Conservation (phyloP, 441 rosid species). For the Kokia cookei region DNA sequence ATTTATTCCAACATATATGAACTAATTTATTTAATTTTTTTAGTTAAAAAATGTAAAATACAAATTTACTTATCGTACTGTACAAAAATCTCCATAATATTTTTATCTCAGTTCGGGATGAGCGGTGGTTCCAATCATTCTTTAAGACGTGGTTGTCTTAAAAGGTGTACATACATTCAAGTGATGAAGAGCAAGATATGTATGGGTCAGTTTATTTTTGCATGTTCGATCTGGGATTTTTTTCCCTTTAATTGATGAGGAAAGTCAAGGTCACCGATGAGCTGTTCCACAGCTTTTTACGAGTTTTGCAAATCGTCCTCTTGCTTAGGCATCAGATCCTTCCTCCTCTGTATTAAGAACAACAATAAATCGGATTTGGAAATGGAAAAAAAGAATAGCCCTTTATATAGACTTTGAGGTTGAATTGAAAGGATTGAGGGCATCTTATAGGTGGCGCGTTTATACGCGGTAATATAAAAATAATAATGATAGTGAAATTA, state of each 20-base stretch:
- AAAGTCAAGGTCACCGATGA: background rate
- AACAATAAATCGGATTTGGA: background rate
- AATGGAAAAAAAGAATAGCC: background rate
- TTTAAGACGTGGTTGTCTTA: too few species aligned
- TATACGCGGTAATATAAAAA: too few species aligned
- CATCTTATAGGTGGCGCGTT: too few species aligned
- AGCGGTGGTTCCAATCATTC: too few species aligned
- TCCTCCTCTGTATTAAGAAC: background rate
- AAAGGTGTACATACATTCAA: background rate
- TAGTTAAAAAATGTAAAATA: too few species aligned
- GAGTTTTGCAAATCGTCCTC: background rate
- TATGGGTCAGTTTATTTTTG: slow-evolving; percentile 19
- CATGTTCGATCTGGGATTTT: background rate
- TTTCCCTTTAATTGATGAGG: background rate
- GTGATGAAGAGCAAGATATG: background rate
- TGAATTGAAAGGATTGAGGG: background rate
- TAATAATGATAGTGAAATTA: too few species aligned
- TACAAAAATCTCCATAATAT: too few species aligned
- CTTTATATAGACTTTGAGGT: background rate
- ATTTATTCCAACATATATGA: too few species aligned
- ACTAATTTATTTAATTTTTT: too few species aligned
- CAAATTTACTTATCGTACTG: too few species aligned
- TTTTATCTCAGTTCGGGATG: too few species aligned
- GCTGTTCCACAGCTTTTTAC: background rate
- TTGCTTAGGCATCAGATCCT: background rate